phyloP scores from a whole-genome alignment of 2,329 filamentous ascomycete species.

The Colletotrichum phormii region DNA sequence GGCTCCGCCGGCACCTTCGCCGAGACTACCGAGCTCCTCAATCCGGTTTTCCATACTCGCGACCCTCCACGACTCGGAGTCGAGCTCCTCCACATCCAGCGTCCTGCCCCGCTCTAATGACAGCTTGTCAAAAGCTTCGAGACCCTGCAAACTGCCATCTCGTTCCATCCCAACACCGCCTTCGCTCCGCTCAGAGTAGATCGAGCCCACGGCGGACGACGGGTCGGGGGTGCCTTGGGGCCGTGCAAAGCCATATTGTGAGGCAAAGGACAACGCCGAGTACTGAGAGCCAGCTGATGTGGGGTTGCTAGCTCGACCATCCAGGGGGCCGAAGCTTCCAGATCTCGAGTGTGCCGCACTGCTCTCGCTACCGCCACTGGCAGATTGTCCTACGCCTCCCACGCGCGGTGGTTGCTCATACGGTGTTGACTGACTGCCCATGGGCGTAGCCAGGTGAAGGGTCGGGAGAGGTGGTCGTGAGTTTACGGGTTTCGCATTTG shows the following conservation, averaged over 20 bases:
- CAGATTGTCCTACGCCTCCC: conserved; percentile 70
- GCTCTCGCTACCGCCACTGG: conserved; percentile 82
- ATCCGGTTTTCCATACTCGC: conserved; percentile 91
- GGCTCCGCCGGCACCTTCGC: conserved; percentile 94
- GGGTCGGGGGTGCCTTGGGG: conserved; percentile 82
- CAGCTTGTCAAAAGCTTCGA: conserved; percentile 83
- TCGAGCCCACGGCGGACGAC: conserved; percentile 86
- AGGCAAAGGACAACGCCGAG: conserved; percentile 84
- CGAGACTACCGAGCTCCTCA: conserved; percentile 86
- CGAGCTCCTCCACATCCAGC: conserved; percentile 91
- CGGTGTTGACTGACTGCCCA: conserved; percentile 80
- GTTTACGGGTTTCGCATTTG: conserved; percentile 76
- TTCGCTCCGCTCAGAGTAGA: conserved; percentile 85
- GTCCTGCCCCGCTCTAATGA: conserved; percentile 84
- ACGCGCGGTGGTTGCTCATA: conserved; percentile 71
- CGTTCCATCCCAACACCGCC: conserved; percentile 82
- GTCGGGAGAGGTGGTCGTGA: conserved; percentile 78
- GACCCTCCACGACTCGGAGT: conserved; percentile 95
- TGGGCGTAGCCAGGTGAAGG: conserved; percentile 87
- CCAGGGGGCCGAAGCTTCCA: conserved; percentile 83
- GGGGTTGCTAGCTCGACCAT: conserved; percentile 82
- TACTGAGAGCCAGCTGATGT: conserved; percentile 90
- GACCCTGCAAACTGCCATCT: conserved; percentile 81
- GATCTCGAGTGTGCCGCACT: conserved; percentile 84
- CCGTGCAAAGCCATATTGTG: conserved; percentile 75